Base-by-base conservation (phyloP, 2,329 filamentous ascomycete species). In the Whalleya microplaca region DNA sequence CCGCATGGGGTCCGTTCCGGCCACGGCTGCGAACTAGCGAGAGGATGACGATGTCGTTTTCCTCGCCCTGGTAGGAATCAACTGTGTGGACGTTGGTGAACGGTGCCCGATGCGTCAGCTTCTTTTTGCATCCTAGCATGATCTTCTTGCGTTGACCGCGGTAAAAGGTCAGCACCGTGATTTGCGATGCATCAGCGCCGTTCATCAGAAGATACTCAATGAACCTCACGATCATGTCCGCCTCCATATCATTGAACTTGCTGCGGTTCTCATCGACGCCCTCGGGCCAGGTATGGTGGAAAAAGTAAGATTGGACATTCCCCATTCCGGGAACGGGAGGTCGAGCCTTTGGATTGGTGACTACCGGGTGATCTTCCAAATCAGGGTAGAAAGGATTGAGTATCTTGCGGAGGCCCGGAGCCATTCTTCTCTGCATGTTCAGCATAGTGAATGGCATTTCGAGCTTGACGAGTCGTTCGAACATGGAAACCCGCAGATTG, bases 61-160 rank as follows among this genome's bases (percentile, higher is more conserved):
- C 92, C 66, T 96, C 92, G 12, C 92, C 92, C 71, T 96, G 92
- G 67, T 94, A 96, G 0, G 89, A 91, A 67, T 96, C 93, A 0
- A 97, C 90, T 0, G 92, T 96, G 32, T 85, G 84, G 1, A 96
- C 87, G 2, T 88, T 88, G 64, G 82, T 68, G 44, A 69, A 71
- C 6, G 69, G 67, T 19, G 68, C 59, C 40, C 41, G 74, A 50
- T 50, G 67, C 14, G 48, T 44, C 37, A 64, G 42, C 41, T 75
- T 68, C 18, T 66, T 62, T 10, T 73, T 71, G 2, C 88, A 71
- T 5, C 75, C 71, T 14, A 75, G 77, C 0, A 86, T 65, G 2
- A 96, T 79, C 2, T 80, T 74, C 62, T 88, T 89, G 44, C 88
- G 81, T 68, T 97, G 93, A 0, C 90, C 92, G 43, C 90, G 91